Evolutionary conservation across 768 basidiomycete genomes (phyloP).

Genomic region (Kondoa subrosea): DNA sequence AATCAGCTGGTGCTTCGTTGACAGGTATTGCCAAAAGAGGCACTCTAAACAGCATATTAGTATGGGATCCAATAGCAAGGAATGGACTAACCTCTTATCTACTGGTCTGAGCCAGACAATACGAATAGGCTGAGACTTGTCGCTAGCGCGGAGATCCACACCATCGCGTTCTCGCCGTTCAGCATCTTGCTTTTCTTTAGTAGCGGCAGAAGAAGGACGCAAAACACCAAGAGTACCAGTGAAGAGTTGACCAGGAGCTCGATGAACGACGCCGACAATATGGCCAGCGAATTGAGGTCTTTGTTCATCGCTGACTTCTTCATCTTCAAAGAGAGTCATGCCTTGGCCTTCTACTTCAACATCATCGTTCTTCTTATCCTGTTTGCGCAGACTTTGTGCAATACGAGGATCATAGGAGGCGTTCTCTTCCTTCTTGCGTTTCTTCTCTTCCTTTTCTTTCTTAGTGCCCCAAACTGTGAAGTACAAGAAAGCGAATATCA

Average conservation of each 20-base stretch:
- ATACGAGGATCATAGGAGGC: constrained; percentile 77
- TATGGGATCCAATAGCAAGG: neutral
- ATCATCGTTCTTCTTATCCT: constrained; percentile 99
- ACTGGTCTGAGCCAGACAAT: constrained; percentile 99
- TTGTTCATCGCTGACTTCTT: constrained; percentile 96
- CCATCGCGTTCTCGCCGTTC: constrained; percentile 95
- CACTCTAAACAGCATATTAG: constrained; percentile 35
- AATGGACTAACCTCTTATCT: constrained; percentile 53
- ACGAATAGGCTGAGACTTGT: constrained; percentile 39
- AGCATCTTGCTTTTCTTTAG: constrained; percentile 96
- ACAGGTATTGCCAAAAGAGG: constrained; percentile 97
- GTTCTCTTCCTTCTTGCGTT: constrained; percentile 98
- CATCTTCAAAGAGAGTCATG: constrained; percentile 87
- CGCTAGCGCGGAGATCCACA: constrained; percentile 41
- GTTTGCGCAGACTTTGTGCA: constrained; percentile 43
- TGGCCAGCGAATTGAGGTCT: constrained; percentile 98
- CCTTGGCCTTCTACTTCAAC: constrained; percentile 99
- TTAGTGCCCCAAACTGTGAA: constrained; percentile 53
- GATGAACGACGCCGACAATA: constrained; percentile 97
- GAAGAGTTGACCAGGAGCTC: constrained; percentile 97
- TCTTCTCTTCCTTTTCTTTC: constrained; percentile 99
- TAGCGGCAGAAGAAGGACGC: constrained; percentile 87
- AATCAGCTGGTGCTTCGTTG: constrained; percentile 88
- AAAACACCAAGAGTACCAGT: constrained; percentile 89
- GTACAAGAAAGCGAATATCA: neutral